phyloP scores from a whole-genome alignment of 2,329 filamentous ascomycete species.

The Alternaria hordeiaustralica region DNA sequence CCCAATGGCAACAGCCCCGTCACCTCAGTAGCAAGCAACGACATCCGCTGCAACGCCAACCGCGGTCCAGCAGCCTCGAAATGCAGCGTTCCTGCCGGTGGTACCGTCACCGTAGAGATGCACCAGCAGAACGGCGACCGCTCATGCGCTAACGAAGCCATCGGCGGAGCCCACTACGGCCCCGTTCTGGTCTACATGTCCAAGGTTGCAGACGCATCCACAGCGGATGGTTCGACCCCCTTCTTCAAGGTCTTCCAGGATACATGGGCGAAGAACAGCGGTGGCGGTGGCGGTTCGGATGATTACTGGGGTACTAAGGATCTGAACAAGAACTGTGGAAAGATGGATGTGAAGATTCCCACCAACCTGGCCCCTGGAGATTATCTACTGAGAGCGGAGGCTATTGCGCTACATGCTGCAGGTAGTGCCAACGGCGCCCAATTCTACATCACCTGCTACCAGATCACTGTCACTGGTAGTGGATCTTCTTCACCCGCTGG shows the following conservation, averaged over 20 bases:
- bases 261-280: slow-evolving; percentile 56
- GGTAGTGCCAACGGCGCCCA: slow-evolving; percentile 54
- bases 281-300: slow-evolving; percentile 49
- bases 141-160: slow-evolving; percentile 53
- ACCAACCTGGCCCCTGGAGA: slow-evolving; percentile 58
- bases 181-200: slow-evolving; percentile 49
- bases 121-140: slow-evolving; percentile 61
- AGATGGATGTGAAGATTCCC: slow-evolving; percentile 62
- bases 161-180: slow-evolving; percentile 47
- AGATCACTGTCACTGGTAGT: slow-evolving; percentile 64
- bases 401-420: slow-evolving; percentile 64
- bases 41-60: slow-evolving; percentile 57
- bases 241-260: slow-evolving; percentile 67
- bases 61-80: slow-evolving; percentile 44
- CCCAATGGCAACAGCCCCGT: slow-evolving; percentile 48
- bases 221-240: slow-evolving; percentile 56
- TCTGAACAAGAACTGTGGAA: slow-evolving; percentile 54
- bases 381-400: slow-evolving; percentile 61
- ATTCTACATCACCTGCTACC: slow-evolving; percentile 59
- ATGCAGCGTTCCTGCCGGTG: slow-evolving; percentile 57
- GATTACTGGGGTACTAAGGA: slow-evolving; percentile 59
- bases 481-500: slow-evolving; percentile 57
- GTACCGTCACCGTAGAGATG: slow-evolving; percentile 54
- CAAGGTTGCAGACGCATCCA: slow-evolving; percentile 54
- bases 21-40: slow-evolving; percentile 59